Evolutionary conservation across 1,284 basidiomycete genomes (phyloP).

Genomic region (Quambalaria eucalypti): DNA sequence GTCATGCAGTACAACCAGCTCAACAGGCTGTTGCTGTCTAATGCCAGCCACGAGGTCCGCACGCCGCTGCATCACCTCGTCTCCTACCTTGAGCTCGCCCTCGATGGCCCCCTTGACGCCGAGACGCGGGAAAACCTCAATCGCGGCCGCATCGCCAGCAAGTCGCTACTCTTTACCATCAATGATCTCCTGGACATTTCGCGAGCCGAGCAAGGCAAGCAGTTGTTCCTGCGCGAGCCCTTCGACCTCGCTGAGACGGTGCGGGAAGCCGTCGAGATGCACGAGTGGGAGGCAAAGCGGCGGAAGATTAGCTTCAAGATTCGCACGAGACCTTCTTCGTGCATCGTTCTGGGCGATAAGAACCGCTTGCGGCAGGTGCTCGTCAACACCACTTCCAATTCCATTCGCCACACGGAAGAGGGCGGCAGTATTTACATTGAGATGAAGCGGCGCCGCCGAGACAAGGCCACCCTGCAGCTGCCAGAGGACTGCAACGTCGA

Average conservation of each 20-base stretch:
- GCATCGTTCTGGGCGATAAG: constrained; percentile 54
- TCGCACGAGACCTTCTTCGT: constrained; percentile 53
- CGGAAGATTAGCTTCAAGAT: constrained; percentile 61
- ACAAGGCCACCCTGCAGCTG: constrained; percentile 15
- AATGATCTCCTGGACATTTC: constrained; percentile 80
- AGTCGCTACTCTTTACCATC: constrained; percentile 58
- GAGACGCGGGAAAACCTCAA: constrained; percentile 72
- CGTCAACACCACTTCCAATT: constrained; percentile 73
- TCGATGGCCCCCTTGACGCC: constrained; percentile 66
- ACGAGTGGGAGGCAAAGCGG: constrained; percentile 62
- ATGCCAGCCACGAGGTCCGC: constrained; percentile 74
- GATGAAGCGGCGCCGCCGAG: constrained; percentile 50
- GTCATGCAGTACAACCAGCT: constrained; percentile 68
- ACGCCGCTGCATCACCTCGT: constrained; percentile 46
- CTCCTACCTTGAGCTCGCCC: constrained; percentile 70
- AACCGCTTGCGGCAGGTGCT: constrained; percentile 69
- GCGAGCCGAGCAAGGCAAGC: constrained; percentile 67
- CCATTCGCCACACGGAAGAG: constrained; percentile 61
- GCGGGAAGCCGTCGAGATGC: constrained; percentile 58
- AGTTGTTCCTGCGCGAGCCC: constrained; percentile 71
- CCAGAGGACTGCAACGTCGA: constrained; percentile 49
- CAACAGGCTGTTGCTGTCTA: constrained; percentile 71
- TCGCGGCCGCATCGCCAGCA: constrained; percentile 71
- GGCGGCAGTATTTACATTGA: constrained; percentile 60
- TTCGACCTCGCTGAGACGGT: constrained; percentile 66